Percentiles rank a stretch among this genome's conserved stretches.
Conservation (phyloP, 2,329 filamentous ascomycete genomes). For the Zasmidium citrigriseum region DNA sequence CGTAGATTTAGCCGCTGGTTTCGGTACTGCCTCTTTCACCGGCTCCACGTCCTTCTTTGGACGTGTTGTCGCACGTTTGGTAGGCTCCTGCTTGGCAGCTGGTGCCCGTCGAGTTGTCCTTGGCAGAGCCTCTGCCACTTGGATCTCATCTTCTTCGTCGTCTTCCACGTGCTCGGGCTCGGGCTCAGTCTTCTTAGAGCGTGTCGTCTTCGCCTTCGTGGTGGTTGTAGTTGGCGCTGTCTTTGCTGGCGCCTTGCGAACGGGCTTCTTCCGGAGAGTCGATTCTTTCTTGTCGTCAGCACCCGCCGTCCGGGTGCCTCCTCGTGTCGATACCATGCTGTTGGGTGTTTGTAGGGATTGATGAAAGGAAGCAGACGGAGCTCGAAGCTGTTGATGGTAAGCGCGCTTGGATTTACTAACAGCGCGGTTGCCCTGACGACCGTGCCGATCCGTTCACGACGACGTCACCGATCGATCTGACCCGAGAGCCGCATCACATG, state of each 20-base stretch:
- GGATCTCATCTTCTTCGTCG: conserved; percentile 16
- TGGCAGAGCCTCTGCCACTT: conserved; percentile 13
- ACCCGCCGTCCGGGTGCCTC: conserved; percentile 28
- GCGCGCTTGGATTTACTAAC: too few relatives aligned
- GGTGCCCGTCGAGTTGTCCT: neutral
- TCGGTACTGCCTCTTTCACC: neutral
- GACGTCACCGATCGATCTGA: neutral
- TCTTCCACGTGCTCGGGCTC: conserved; percentile 13
- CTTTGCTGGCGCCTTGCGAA: conserved; percentile 33
- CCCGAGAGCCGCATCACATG: neutral
- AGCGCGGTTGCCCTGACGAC: too few relatives aligned
- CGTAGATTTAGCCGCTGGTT: conserved; percentile 2
- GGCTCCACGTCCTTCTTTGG: conserved; percentile 16
- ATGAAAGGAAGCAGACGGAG: neutral
- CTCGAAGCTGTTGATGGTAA: too few relatives aligned
- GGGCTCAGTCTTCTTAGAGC: conserved; percentile 22
- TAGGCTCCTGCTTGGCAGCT: conserved; percentile 4
- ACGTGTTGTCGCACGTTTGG: conserved; percentile 12
- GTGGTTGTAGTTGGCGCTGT: conserved; percentile 13
- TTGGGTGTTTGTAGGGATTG: neutral
- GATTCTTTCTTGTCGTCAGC: conserved; percentile 17
- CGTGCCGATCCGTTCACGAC: too few relatives aligned
- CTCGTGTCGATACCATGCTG: conserved; percentile 38
- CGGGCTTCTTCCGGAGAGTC: conserved; percentile 36
- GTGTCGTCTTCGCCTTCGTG: conserved; percentile 16